Evolutionary conservation across 306 rosid species (phyloP).

Genomic region (Mimosa pudica): DNA sequence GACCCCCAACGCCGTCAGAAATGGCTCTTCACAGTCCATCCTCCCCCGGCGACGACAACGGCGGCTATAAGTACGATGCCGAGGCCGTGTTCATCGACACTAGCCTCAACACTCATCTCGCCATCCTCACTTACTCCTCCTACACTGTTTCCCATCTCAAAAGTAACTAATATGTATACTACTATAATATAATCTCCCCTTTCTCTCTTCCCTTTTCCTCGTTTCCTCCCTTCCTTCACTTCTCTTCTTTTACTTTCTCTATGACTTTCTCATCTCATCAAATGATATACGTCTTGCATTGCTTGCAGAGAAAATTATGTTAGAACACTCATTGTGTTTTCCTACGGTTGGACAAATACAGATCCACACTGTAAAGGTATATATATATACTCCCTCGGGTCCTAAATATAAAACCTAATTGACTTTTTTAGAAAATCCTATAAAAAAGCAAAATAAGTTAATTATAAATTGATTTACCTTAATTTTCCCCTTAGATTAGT

Average conservation of each 20-base stretch:
- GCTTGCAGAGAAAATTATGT: slow-evolving; percentile 34
- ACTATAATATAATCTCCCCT: background rate
- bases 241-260: background rate
- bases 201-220: background rate
- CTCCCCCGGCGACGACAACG: background rate
- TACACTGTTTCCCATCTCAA: slow-evolving; percentile 67
- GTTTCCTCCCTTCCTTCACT: background rate
- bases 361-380: slow-evolving; percentile 49
- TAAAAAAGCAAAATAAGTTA: too few species aligned
- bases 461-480: too few species aligned
- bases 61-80: background rate
- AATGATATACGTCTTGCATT: background rate
- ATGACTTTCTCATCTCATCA: background rate
- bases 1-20: background rate
- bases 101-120: slow-evolving; percentile 70
- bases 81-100: slow-evolving; percentile 63
- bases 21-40: slow-evolving; percentile 36
- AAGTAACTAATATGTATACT: slow-evolving; percentile 39
- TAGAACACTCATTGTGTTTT: slow-evolving; percentile 41
- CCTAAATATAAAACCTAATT: too few species aligned
- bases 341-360: slow-evolving; percentile 45
- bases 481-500: too few species aligned
- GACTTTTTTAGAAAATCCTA: too few species aligned
- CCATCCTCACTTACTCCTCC: slow-evolving; percentile 44
- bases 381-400: too few species aligned